A percentile compares a stretch with the other conserved stretches of the same genome.
Conservation (phyloP, 495 filamentous ascomycete genomes). For the Aspergillus conjunctus region DNA sequence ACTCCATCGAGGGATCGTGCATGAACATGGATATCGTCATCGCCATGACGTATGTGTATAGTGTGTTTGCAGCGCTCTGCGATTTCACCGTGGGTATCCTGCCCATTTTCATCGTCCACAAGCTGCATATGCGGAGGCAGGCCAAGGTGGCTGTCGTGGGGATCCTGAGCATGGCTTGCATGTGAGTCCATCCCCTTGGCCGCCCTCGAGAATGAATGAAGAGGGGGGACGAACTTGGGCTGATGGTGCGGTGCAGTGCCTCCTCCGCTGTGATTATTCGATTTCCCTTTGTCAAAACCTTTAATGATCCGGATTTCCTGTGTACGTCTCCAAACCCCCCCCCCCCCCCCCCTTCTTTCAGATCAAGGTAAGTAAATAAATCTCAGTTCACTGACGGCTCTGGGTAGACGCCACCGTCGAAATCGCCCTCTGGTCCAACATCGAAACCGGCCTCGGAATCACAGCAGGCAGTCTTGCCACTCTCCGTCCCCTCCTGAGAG, state of each 20-base stretch:
- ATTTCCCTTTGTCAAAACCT: constrained; percentile 43
- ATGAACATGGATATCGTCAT: constrained; percentile 40
- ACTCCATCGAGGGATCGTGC: constrained; percentile 37
- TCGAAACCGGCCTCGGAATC: constrained; percentile 50
- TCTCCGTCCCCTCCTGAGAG: constrained; percentile 48
- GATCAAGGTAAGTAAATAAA: no score
- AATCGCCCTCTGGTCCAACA: constrained; percentile 49
- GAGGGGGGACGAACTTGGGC: no score
- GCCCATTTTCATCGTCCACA: constrained; percentile 41
- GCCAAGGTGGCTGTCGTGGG: constrained; percentile 43
- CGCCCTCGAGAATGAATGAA: no score
- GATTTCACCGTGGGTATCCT: constrained; percentile 48
- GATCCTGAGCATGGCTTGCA: constrained; percentile 48
- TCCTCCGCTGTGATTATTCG: constrained; percentile 46
- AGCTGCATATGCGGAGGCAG: constrained; percentile 41
- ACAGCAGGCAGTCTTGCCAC: constrained; percentile 51
- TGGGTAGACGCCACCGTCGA: constrained; percentile 45
- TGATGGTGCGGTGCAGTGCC: constrained; percentile 35
- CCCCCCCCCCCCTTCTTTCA: background rate
- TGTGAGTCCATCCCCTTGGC: no score
- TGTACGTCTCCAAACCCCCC: constrained; percentile 28
- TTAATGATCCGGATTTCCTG: constrained; percentile 41
- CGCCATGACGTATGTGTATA: constrained; percentile 47
- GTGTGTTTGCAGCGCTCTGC: constrained; percentile 40
- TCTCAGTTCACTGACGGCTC: no score